phyloP scores from a whole-genome alignment of 2,329 filamentous ascomycete genomes.

The Plenodomus biglobosus region DNA sequence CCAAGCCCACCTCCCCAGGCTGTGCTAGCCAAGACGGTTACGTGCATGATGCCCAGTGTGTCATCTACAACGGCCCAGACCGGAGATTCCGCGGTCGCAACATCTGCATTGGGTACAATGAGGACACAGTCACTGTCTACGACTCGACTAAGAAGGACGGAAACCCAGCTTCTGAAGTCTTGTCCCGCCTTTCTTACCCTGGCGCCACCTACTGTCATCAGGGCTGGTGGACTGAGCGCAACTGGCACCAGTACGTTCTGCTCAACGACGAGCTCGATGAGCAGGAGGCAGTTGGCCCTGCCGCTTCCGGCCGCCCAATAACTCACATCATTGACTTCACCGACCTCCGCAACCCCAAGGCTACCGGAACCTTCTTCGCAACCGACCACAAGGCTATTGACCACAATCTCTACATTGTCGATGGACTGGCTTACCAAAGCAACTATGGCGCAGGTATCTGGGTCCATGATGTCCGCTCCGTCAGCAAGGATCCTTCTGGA shows the following conservation, averaged over 20 bases:
- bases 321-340: constrained; percentile 42
- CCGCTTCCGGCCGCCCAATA: constrained; percentile 34
- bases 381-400: constrained; percentile 44
- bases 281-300: constrained; percentile 29
- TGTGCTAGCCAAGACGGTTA: constrained; percentile 59
- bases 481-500: constrained; percentile 44
- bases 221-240: constrained; percentile 54
- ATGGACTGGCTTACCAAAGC: constrained; percentile 46
- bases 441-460: constrained; percentile 47
- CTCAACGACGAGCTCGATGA: constrained; percentile 42
- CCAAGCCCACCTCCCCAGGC: constrained; percentile 56
- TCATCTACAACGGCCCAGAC: constrained; percentile 57
- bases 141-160: constrained; percentile 56
- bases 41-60: constrained; percentile 63
- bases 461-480: constrained; percentile 45
- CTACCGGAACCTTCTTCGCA: constrained; percentile 48
- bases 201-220: constrained; percentile 61
- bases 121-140: constrained; percentile 55
- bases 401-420: constrained; percentile 50
- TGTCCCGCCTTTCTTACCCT: constrained; percentile 57
- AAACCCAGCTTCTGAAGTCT: constrained; percentile 58
- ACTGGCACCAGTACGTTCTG: constrained; percentile 39
- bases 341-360: constrained; percentile 39
- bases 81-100: constrained; percentile 52
- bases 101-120: constrained; percentile 61